Evolutionary conservation across 2,329 filamentous ascomycete species (phyloP), one percentile per base, ranked within the genome.

Genomic region (Mollisiaceae sp.): DNA sequence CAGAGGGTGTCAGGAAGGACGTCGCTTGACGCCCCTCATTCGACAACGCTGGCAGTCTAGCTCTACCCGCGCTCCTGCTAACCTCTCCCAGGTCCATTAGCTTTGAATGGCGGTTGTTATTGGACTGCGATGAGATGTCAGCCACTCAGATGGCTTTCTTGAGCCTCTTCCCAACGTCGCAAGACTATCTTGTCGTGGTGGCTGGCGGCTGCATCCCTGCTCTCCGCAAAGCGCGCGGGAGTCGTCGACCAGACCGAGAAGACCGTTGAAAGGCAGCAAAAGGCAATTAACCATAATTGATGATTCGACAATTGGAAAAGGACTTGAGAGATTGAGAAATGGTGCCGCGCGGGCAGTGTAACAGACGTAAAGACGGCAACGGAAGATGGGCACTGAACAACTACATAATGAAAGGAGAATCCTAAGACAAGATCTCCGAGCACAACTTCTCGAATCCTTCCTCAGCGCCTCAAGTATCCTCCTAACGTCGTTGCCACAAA

Each of bases 321-420:
- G 22, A 58, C 35, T 22, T 47, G 41, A 61, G 55, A 63, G 50
- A 45, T 62, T 57, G 58, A 22, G 58, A 64, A 60, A 57, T 64
- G 38, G 56, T 68, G 66, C 65, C 71, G 71, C 71, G 71, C 70
- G 70, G 69, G 67, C 62, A 63, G 62, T 69, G 70, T 68, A 69
- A 66, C 69, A 69, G 54, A 60, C 66, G 60, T 57, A 62, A 65
- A 52, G 62, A 62, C 57, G 38, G 52, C 59, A 58, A 47, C 59
- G 60, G 59, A 63, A 67, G 61, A 41, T 47, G 41, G 43, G n/a
- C 24, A 36, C 59, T 39, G 58, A 11, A 63, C 24, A 45, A 65
- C 50, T 71, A 71, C 70, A 71, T 70, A 71, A 71, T 65, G 39
- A 52, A 58, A 58, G 47, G 12, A 39, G n/a, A 52, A 63, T 66